Evolutionary conservation across 352 stramenopile genomes (phyloP).

Genomic region (Peronospora destructor): DNA sequence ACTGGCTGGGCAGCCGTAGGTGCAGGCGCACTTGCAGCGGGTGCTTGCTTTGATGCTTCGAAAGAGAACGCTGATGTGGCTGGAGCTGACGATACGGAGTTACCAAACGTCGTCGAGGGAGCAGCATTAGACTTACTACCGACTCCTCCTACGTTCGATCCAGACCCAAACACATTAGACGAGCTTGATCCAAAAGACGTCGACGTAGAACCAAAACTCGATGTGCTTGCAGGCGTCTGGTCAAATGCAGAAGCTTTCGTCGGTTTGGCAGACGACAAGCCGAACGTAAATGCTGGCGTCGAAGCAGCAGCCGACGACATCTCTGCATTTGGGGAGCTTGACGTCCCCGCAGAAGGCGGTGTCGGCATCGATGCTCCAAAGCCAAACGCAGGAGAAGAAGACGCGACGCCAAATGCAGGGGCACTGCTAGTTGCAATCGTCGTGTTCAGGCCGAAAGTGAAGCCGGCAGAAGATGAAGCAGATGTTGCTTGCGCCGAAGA

Average conservation of each 20-base stretch:
- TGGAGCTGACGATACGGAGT: constrained; percentile 22
- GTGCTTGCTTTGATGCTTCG: constrained; percentile 26
- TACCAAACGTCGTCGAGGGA: constrained; percentile 33
- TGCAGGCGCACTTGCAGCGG: constrained; percentile 22
- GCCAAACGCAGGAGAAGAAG: constrained; percentile 14
- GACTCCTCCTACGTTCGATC: constrained; percentile 25
- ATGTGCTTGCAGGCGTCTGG: constrained; percentile 24
- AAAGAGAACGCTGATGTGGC: constrained; percentile 38
- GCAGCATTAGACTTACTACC: constrained; percentile 16
- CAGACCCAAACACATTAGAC: constrained; percentile 33
- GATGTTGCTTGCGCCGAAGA: constrained; percentile 10
- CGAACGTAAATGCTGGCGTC: constrained; percentile 38
- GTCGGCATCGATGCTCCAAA: constrained; percentile 13
- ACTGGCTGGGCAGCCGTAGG: constrained; percentile 6
- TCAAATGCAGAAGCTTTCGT: constrained; percentile 23
- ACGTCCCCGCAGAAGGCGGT: constrained; percentile 4
- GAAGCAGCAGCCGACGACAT: constrained; percentile 8
- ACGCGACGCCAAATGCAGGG: constrained; percentile 25
- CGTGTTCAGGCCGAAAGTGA: constrained; percentile 24
- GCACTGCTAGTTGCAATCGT: constrained; percentile 10
- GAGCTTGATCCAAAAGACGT: constrained; percentile 25
- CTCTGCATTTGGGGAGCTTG: constrained; percentile 7
- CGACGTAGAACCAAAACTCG: constrained; percentile 36
- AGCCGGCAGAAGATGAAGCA: constrained; percentile 15
- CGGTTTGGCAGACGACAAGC: constrained; percentile 18